Conservation (phyloP, 345 rosid genomes). For the Lenwebbia sp. region DNA sequence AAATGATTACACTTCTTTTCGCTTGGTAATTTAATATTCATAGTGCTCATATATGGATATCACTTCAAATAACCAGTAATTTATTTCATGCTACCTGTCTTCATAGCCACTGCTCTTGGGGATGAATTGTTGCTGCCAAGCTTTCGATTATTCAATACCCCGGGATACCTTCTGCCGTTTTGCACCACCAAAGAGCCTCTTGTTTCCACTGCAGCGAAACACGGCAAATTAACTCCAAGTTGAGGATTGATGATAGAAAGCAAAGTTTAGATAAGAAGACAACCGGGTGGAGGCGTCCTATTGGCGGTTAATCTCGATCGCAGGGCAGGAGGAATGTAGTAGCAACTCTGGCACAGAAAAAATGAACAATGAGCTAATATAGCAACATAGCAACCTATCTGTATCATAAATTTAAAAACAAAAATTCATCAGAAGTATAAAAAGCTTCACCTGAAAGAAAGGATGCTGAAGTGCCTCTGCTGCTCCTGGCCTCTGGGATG, state of each 20-base stretch:
- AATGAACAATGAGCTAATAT: not conserved
- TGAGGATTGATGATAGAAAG: not conserved
- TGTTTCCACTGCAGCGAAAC: constrained; percentile 27
- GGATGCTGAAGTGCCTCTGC: constrained; percentile 17
- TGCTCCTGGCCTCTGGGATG: constrained; percentile 14
- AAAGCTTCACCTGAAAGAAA: constrained; percentile 9
- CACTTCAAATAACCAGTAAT: not conserved
- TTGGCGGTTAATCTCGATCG: not conserved
- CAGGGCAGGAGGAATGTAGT: constrained; percentile 7
- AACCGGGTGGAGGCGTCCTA: constrained; percentile 70
- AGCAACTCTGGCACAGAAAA: constrained; percentile 6
- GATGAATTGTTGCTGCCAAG: constrained; percentile 25
- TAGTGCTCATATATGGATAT: not conserved
- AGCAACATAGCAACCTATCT: not conserved
- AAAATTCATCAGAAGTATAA: not conserved
- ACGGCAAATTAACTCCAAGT: not conserved
- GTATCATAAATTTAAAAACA: not conserved
- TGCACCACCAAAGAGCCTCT: constrained; percentile 41
- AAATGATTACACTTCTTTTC: not conserved
- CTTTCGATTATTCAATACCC: constrained; percentile 25
- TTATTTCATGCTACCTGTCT: constrained; percentile 15
- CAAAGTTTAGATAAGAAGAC: not conserved
- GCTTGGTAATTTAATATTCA: not conserved
- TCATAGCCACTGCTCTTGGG: constrained; percentile 32
- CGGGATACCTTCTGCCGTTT: constrained; percentile 25